Base-by-base conservation (phyloP, 805 yeast genomes). In the Teunomyces stri region DNA sequence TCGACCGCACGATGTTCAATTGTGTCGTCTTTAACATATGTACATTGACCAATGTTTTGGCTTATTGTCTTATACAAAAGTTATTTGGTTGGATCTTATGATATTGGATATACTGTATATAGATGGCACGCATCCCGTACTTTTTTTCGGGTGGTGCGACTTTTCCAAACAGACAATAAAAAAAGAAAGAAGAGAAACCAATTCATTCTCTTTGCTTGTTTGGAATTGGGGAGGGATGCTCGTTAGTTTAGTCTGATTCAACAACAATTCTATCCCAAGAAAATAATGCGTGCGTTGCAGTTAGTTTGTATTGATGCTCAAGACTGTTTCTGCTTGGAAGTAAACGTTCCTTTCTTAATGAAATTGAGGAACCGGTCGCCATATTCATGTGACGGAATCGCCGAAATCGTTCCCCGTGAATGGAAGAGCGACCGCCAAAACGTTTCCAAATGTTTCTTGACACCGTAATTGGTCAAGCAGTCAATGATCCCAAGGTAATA, bases 401-500 rank as follows among this genome's bases (percentile, higher is more conserved):
- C 95, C 55, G 96, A 87, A 2, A 95, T 83, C 3, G 84, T 78
- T 38, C 76, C 76, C 46, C 91, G 70, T 34, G 82, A 77, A 59
- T 89, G 87, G 31, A 79, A 78, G 21, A 94, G 57, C 12, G 87
- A 76, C 62, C 96, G 79, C 83, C 90, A 86, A 52, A 88, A 80
- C 0, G 98, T 92, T 61, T 94, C 99, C 40, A 90, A 64, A 52
- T 79, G 78, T 63, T 94, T 94, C 54, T 82, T 69, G 18, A 84
- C 65, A 0, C 87, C 82, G 57, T 89, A 89, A 52, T 81, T 81
- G 0, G 99, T 94, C 55, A 94, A 72, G 66, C 96, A 92, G 62
- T 94, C 99, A 53, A 94, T 94, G 33, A 94, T 85, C 6, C 99
- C 99, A 57, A 94, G 70, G 59, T 91, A 94, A 67, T 94, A 94